A percentile compares a stretch with the other conserved stretches of the same genome.
Evolutionary conservation across 805 yeast species (phyloP).

Genomic region (Ogataea angusta): DNA sequence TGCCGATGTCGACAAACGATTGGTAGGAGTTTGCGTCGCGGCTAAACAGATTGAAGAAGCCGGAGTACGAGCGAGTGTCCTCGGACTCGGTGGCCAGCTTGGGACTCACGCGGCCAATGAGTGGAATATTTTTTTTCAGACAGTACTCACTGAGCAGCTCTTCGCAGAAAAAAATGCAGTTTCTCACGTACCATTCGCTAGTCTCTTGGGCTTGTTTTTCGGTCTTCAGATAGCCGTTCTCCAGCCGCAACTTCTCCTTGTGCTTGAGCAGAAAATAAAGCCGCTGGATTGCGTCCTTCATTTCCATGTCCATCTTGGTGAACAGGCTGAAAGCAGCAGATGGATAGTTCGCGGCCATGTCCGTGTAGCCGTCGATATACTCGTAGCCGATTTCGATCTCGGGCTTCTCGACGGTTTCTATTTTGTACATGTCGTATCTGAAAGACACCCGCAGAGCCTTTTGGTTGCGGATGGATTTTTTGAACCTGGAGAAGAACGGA

Average conservation of each 20-base stretch:
- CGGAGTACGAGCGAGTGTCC: slow-evolving; percentile 31
- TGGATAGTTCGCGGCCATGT: slow-evolving; percentile 1
- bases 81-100: slow-evolving; percentile 16
- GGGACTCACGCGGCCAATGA: slow-evolving; percentile 29
- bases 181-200: slow-evolving; percentile 24
- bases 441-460: slow-evolving; percentile 11
- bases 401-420: background rate
- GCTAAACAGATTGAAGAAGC: slow-evolving; percentile 28
- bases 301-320: slow-evolving; percentile 3
- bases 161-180: slow-evolving; percentile 29
- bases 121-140: slow-evolving; percentile 21
- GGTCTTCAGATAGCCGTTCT: slow-evolving; percentile 19
- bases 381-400: slow-evolving; percentile 4
- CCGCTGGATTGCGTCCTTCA: slow-evolving; percentile 18
- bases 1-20: slow-evolving; percentile 16
- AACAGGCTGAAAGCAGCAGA: slow-evolving; percentile 9
- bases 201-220: slow-evolving; percentile 2
- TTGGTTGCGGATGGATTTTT: slow-evolving; percentile 6
- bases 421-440: slow-evolving; percentile 7
- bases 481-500: slow-evolving; percentile 13
- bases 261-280: slow-evolving; percentile 23
- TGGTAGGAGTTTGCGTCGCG: slow-evolving; percentile 28
- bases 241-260: slow-evolving; percentile 20
- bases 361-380: slow-evolving; percentile 6
- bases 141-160: slow-evolving; percentile 32